Evolutionary conservation across 2,329 filamentous ascomycete genomes (phyloP), one percentile per base, ranked within the genome.

Genomic region (Sodiomyces alkalinus): DNA sequence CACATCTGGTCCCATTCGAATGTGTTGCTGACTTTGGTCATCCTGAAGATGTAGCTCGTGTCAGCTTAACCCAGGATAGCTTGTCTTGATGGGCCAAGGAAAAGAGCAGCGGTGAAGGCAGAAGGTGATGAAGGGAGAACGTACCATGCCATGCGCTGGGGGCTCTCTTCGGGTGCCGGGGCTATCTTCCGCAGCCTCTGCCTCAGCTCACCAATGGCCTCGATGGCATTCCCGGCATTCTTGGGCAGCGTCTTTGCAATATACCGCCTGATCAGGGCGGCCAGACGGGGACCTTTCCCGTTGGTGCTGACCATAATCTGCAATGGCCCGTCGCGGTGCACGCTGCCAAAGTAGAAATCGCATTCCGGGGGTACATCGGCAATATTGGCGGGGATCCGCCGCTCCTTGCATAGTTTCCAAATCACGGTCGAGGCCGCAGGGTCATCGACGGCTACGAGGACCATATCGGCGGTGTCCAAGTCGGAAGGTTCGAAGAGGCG

Each of bases 251-350:
- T 64, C 13, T 61, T 65, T 12, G 83, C 86, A 39, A 98, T 93
- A 47, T 80, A 73, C 47, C 78, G 69, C 30, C 87, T 64, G 28
- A 98, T 80, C 26, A 86, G 75, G 40, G 82, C 87, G 7, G 90
- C 90, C 38, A 98, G 58, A 47, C 87, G 76, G 0, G 90, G 90
- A 0, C 90, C 90, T 49, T 93, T 94, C 29, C 90, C 90, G 50
- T 96, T 98, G 19, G 90, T 98, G 58, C 81, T 92, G 42, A 98
- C 87, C 90, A 98, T 98, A 45, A 98, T 78, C 60, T 98, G 90
- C 35, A 98, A 56, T 5, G 90, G 90, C 0, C 90, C 90, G 50
- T 98, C 90, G 28, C 90, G 77, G 55, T 98, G 82, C 21, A 94
- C 77, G 48, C 80, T 90, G 37, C 90, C 90, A 57, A 98, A 98